phyloP scores from a whole-genome alignment of 495 filamentous ascomycete species.

The Darksidea phi region DNA sequence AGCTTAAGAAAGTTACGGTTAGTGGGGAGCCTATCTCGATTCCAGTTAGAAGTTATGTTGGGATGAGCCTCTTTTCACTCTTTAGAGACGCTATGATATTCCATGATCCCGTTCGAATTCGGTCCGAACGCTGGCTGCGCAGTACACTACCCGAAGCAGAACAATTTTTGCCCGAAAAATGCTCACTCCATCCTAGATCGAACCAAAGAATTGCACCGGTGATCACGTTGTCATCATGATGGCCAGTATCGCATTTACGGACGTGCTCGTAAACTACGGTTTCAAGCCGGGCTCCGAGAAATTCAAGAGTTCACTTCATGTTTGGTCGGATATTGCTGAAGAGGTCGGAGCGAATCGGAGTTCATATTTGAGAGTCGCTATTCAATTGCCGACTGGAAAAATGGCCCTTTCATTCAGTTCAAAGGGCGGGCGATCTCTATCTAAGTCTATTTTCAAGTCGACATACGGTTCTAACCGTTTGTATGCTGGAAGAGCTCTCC shows the following conservation, averaged over 20 bases:
- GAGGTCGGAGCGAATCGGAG: slow-evolving; percentile 6
- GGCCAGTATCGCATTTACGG: slow-evolving; percentile 12
- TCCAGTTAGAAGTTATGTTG: slow-evolving; percentile 10
- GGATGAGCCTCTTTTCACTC: slow-evolving; percentile 20
- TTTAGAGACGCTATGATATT: slow-evolving; percentile 18
- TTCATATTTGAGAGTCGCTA: no score
- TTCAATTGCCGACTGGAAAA: no score
- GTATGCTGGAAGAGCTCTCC: no score
- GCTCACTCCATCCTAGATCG: slow-evolving; percentile 19
- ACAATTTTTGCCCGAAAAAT: slow-evolving; percentile 12
- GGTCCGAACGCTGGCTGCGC: slow-evolving; percentile 17
- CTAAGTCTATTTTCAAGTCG: no score
- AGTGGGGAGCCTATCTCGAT: slow-evolving; percentile 1
- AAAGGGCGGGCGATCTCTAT: no score
- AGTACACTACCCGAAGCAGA: slow-evolving; percentile 8
- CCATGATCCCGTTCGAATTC: slow-evolving; percentile 11
- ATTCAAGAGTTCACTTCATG: not conserved
- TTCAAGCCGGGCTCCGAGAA: slow-evolving; percentile 1
- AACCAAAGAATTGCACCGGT: slow-evolving; percentile 15
- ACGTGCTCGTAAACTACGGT: slow-evolving; percentile 15
- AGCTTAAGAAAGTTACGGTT: slow-evolving; percentile 1
- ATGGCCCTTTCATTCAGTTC: no score
- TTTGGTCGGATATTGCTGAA: slow-evolving; percentile 17
- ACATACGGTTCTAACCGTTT: no score
- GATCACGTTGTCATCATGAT: slow-evolving; percentile 20